These are phyloP conservation scores for Dioscorea alata DNA, from an alignment of 106 monocot species.

Conservation along the genomic window DNA sequence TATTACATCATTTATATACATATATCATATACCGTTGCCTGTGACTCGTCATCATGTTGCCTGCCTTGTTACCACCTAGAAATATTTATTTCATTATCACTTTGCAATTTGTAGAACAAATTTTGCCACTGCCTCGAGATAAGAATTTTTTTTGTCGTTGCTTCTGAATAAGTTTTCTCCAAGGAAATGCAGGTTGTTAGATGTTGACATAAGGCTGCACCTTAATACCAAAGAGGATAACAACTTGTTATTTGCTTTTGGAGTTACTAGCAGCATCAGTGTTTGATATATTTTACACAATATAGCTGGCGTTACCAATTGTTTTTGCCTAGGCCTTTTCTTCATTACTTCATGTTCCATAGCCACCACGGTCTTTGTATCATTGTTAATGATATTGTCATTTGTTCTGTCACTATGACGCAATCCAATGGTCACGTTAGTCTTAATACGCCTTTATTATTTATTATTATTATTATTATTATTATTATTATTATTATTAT, in stretches of 20 bases:
- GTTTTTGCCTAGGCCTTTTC: constrained; percentile 50
- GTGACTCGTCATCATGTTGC: too few species aligned
- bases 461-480: background rate
- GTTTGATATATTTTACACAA: constrained; percentile 16
- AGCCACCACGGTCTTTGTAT: background rate
- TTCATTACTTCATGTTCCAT: constrained; percentile 32
- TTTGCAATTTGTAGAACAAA: too few species aligned
- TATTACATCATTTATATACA: too few species aligned
- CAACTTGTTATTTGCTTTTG: too few species aligned
- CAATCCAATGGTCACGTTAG: background rate
- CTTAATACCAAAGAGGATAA: constrained; percentile 2
- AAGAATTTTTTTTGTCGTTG: too few species aligned
- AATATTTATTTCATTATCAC: too few species aligned
- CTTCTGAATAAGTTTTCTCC: too few species aligned
- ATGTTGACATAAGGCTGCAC: background rate
- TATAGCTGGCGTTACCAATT: constrained; percentile 18
- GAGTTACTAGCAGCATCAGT: constrained; percentile 54
- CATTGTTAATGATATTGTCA: background rate
- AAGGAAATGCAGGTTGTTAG: too few species aligned
- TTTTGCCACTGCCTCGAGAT: too few species aligned
- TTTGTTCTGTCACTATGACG: constrained; percentile 33
- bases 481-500: constrained; percentile 9
- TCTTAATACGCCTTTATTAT: background rate
- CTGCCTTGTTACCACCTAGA: too few species aligned
- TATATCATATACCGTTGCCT: too few species aligned